phyloP scores from a whole-genome alignment of 768 basidiomycete genomes.

The Termitomyces sp. region DNA sequence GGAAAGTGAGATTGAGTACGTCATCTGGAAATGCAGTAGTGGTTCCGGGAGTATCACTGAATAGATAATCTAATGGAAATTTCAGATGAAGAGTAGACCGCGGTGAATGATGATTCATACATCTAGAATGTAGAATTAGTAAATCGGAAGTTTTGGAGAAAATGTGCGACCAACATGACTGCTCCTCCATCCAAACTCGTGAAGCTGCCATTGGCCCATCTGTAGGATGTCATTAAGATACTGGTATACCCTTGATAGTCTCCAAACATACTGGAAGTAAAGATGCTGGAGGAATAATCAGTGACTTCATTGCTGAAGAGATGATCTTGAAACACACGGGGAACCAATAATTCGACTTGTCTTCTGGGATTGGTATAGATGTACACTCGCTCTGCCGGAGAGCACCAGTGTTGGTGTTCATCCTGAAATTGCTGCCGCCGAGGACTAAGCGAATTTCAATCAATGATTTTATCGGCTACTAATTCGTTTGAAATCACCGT shows the following conservation, averaged over 20 bases:
- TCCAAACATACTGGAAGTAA: constrained; percentile 39
- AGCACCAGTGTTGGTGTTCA: constrained; percentile 30
- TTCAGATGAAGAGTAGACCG: background rate
- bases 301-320: background rate
- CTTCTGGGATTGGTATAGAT: constrained; percentile 46
- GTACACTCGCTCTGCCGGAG: constrained; percentile 45
- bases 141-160: background rate
- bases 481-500: constrained; percentile 1
- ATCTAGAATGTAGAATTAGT: constrained; percentile 16
- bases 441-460: constrained; percentile 26
- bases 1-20: constrained; percentile 22
- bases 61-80: constrained; percentile 37
- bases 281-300: constrained; percentile 28
- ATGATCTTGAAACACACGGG: constrained; percentile 26
- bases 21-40: constrained; percentile 52
- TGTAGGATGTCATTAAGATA: constrained; percentile 10
- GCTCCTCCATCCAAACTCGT: constrained; percentile 34
- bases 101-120: constrained; percentile 15
- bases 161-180: constrained; percentile 31
- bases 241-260: background rate
- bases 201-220: constrained; percentile 45
- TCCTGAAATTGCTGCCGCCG: constrained; percentile 49
- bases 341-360: constrained; percentile 50
- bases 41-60: constrained; percentile 35
- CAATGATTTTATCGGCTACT: background rate